A percentile compares a stretch with the other conserved stretches of the same genome.
These are phyloP conservation scores for Stylonectria norvegica DNA, from an alignment of 2,329 filamentous ascomycete species.

Conservation along the genomic window DNA sequence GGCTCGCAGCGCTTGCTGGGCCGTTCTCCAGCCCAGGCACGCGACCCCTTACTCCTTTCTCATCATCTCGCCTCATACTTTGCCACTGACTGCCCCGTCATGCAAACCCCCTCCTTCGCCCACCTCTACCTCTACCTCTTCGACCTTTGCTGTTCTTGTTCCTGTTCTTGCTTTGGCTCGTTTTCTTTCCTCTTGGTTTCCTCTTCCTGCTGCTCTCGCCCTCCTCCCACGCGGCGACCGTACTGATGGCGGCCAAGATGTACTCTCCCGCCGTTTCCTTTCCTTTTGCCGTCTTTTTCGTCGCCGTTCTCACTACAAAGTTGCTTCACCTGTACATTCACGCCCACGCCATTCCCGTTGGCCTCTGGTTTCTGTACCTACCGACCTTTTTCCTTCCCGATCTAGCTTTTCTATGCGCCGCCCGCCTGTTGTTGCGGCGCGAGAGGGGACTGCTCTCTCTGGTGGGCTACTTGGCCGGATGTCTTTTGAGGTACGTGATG, in stretches of 20 bases:
- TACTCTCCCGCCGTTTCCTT: conserved; percentile 23
- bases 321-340: conserved; percentile 27
- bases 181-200: not conserved
- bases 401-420: conserved; percentile 22
- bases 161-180: not conserved
- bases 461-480: conserved; percentile 18
- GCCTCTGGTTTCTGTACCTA: conserved; percentile 30
- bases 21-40: not conserved
- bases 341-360: conserved; percentile 24
- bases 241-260: conserved; percentile 5
- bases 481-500: conserved; percentile 28
- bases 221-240: too few relatives aligned
- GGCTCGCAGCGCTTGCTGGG: too few relatives aligned
- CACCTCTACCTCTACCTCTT: not conserved
- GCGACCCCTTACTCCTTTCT: not conserved
- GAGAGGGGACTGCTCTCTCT: conserved; percentile 21
- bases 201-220: not conserved
- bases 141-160: too few relatives aligned
- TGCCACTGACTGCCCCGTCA: not conserved
- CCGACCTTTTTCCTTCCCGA: conserved; percentile 32
- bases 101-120: not conserved
- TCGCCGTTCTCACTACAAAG: conserved; percentile 29
- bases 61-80: not conserved
- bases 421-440: conserved; percentile 25
- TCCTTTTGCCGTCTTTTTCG: conserved; percentile 28